Percentiles rank a stretch among this genome's conserved stretches.
phyloP scores from a whole-genome alignment of 176 grass and related monocot genomes.

The Ampelocalamus luodianensis region DNA sequence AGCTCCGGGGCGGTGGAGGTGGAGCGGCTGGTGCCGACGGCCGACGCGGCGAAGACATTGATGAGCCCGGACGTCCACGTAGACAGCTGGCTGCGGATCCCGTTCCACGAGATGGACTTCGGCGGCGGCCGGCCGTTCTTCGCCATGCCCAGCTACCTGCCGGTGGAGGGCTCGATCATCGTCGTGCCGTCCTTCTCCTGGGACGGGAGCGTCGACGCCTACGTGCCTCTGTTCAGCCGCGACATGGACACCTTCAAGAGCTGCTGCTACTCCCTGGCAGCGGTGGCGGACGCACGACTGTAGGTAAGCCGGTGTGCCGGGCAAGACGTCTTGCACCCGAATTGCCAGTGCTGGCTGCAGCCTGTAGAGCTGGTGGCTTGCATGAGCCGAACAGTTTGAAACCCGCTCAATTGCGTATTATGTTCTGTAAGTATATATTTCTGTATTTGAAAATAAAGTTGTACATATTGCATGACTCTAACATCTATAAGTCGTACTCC shows the following conservation, averaged over 20 bases:
- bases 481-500: too few relatives aligned
- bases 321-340: too few relatives aligned
- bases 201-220: neutral
- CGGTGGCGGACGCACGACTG: neutral
- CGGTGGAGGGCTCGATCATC: neutral
- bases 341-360: too few relatives aligned
- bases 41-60: constrained; percentile 1
- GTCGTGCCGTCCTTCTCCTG: neutral
- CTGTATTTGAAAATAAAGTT: too few relatives aligned
- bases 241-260: neutral
- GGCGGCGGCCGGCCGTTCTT: constrained; percentile 11
- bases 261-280: neutral
- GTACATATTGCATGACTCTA: too few relatives aligned
- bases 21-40: constrained; percentile 42
- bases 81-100: neutral
- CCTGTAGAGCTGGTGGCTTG: too few relatives aligned
- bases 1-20: constrained; percentile 45
- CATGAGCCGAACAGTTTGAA: too few relatives aligned
- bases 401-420: too few relatives aligned
- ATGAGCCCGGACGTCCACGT: constrained; percentile 3
- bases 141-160: constrained; percentile 3
- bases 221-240: neutral
- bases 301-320: too few relatives aligned
- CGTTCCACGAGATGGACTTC: constrained; percentile 9
- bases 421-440: too few relatives aligned